Evolutionary conservation across 805 yeast species (phyloP), one percentile per base, ranked within the genome.

Genomic region (Kodamaea kaohsiungensis): DNA sequence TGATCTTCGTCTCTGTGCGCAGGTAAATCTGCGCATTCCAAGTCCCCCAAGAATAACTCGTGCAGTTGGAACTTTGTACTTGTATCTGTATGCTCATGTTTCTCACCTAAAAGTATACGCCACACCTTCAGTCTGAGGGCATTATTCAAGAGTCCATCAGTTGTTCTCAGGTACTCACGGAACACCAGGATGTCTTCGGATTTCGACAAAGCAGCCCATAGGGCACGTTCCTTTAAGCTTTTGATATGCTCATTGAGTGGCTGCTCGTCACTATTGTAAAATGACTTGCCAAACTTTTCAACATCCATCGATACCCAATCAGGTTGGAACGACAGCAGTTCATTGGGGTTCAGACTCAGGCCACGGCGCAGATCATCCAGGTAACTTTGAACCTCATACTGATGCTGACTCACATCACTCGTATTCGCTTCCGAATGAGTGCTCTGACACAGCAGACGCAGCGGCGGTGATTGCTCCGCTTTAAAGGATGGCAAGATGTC

Each of bases 1-100:
- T 93, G 99, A 7, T 80, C 81, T 61, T 88, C 95, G 64, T 91
- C 97, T 49, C 71, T 71, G 64, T 89, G 96, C 2, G 75, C 72
- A 0, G 72, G 72, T 46, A 77, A 59, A 42, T 48, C 51, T 3
- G 51, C 51, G 10, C 35, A 43, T 17, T 48, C 46, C 46, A 48
- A 40, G 18, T 48, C 51, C 10, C 30, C 51, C 38, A 48, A 25
- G 17, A 48, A 30, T 25, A 25, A 15, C 19, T 18, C 39, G 51
- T 48, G 43, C 9, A 46, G 18, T 18, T n/a, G 16, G 40, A 38
- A n/a, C n/a, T 30, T 19, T 8, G 25, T 19, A 1, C 10, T 10
- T n/a, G n/a, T n/a, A n/a, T 40, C 35, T 5, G 35, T 10, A 12
- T 5, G 2, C 35, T 30, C 35, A 12, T 5, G 45, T 6, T 46